phyloP scores from a whole-genome alignment of 768 basidiomycete species.

The Rhodotorula babjevae region DNA sequence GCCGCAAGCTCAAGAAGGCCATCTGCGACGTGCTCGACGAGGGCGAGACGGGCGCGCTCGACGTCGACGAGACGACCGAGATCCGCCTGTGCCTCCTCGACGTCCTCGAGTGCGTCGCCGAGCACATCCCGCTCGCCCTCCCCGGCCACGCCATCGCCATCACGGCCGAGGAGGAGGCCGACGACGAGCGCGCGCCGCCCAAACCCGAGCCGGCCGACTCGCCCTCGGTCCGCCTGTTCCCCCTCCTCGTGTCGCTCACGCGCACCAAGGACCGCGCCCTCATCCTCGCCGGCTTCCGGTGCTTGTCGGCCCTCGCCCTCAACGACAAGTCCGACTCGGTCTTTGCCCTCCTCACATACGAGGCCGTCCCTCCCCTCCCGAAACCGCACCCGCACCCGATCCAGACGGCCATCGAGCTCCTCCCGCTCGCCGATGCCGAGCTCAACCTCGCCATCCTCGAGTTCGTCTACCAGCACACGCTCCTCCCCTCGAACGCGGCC shows the following conservation, averaged over 20 bases:
- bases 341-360: slow-evolving; percentile 35
- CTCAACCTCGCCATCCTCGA: slow-evolving; percentile 37
- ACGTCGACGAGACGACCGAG: slow-evolving; percentile 43
- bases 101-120: slow-evolving; percentile 44
- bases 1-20: slow-evolving; percentile 43
- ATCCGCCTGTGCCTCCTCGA: slow-evolving; percentile 47
- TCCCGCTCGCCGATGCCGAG: slow-evolving; percentile 37
- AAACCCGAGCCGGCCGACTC: slow-evolving; percentile 41
- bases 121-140: slow-evolving; percentile 29
- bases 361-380: slow-evolving; percentile 2
- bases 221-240: slow-evolving; percentile 54
- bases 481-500: slow-evolving; percentile 36
- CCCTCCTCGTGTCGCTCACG: slow-evolving; percentile 48
- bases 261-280: slow-evolving; percentile 67
- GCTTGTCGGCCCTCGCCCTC: slow-evolving; percentile 55
- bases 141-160: slow-evolving; percentile 24
- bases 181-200: slow-evolving; percentile 24
- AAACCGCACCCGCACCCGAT: slow-evolving; percentile 30
- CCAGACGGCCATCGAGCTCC: slow-evolving; percentile 39
- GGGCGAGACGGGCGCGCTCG: slow-evolving; percentile 6
- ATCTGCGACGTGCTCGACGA: slow-evolving; percentile 33
- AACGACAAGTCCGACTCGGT: slow-evolving; percentile 39
- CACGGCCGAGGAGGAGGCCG: not conserved
- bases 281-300: slow-evolving; percentile 62
- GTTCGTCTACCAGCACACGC: slow-evolving; percentile 43